These are phyloP conservation scores for Microcera coccophila DNA, from an alignment of 2,329 filamentous ascomycete genomes.

Conservation along the genomic window DNA sequence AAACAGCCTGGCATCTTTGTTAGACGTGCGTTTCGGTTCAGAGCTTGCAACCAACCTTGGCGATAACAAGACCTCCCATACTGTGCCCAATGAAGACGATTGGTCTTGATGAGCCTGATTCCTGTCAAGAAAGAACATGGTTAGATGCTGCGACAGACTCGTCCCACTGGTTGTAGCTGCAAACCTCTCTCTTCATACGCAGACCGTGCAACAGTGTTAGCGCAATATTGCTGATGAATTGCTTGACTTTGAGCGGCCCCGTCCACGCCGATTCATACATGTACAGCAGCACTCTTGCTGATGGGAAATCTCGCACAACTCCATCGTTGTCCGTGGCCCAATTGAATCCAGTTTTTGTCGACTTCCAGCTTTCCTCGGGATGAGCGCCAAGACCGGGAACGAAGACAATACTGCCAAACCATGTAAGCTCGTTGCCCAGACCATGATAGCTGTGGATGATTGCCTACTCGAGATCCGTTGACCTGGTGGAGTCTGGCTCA, in stretches of 20 bases:
- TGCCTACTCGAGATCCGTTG: conserved; percentile 34
- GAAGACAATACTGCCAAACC: conserved; percentile 28
- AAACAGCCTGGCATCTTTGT: conserved; percentile 15
- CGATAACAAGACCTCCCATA: conserved; percentile 43
- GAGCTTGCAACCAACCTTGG: too few relatives aligned
- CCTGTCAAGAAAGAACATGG: neutral
- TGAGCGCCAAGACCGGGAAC: conserved; percentile 40
- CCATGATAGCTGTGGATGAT: too few relatives aligned
- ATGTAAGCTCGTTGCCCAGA: too few relatives aligned
- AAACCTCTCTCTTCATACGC: conserved; percentile 34
- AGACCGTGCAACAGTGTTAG: conserved; percentile 35
- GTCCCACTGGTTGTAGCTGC: too few relatives aligned
- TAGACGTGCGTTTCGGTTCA: too few relatives aligned
- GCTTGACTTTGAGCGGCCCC: conserved; percentile 39
- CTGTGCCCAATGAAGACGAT: conserved; percentile 43
- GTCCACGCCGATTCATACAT: conserved; percentile 42
- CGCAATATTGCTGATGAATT: conserved; percentile 38
- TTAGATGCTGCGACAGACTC: too few relatives aligned
- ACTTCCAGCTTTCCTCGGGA: conserved; percentile 39
- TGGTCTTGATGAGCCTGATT: conserved; percentile 26
- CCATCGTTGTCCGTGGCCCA: conserved; percentile 35
- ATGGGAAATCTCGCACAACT: conserved; percentile 38
- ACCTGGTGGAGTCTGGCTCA: conserved; percentile 20
- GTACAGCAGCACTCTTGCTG: conserved; percentile 38
- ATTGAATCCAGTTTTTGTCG: conserved; percentile 35